phyloP scores from a whole-genome alignment of 192 early-diverging fungal genomes.

The Backusella parvicylindrica region DNA sequence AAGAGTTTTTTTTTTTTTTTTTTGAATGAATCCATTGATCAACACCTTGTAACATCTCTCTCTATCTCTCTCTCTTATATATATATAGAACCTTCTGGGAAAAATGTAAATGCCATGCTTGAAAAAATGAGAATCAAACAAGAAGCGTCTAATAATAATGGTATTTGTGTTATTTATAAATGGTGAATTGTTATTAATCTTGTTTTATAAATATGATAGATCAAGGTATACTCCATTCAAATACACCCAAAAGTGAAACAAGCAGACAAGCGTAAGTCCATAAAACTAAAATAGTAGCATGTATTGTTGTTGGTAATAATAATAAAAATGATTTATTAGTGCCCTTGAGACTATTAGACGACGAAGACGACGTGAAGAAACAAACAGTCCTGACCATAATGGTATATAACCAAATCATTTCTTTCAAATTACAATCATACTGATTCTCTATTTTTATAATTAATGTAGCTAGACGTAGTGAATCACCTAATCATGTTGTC shows the following conservation, averaged over 20 bases:
- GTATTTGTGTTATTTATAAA: not conserved
- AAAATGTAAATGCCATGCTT: conserved; percentile 8
- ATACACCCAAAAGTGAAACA: conserved; percentile 1
- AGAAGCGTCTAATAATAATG: not conserved
- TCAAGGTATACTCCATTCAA: not conserved
- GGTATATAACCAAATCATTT: too few species aligned
- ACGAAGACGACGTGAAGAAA: conserved; percentile 13
- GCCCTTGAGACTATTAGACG: conserved; percentile 4
- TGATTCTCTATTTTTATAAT: too few species aligned
- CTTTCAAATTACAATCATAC: too few species aligned
- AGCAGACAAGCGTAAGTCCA: conserved; percentile 11
- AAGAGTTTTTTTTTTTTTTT: not conserved
- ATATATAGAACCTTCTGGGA: conserved; percentile 8
- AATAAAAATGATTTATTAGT: not conserved
- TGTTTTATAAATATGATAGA: not conserved
- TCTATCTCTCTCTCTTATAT: not conserved
- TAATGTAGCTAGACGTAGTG: conserved; percentile 12
- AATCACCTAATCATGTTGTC: conserved; percentile 17
- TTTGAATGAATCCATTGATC: not conserved
- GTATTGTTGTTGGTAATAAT: too few species aligned
- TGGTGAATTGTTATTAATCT: not conserved
- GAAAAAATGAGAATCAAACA: conserved; percentile 14
- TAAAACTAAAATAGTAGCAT: not conserved
- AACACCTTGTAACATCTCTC: too few species aligned
- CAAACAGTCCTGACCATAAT: conserved; percentile 5